Evolutionary conservation across 345 rosid genomes (phyloP).

Genomic region (Zanthoxylum bungeanum): DNA sequence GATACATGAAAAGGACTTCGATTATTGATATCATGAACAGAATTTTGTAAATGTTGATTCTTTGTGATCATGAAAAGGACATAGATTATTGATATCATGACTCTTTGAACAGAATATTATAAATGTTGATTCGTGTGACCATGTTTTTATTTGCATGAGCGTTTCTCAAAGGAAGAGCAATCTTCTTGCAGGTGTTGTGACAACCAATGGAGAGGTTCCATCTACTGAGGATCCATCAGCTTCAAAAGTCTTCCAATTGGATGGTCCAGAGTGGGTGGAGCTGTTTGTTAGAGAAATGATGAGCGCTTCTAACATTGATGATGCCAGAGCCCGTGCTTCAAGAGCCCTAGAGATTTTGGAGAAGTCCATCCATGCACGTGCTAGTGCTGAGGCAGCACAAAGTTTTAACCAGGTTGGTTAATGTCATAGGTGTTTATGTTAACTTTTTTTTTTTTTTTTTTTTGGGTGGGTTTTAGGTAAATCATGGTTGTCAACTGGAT

Average conservation of each 20-base stretch:
- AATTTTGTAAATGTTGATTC: too few species aligned
- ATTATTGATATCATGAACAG: too few species aligned
- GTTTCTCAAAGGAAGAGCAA: constrained; percentile 3
- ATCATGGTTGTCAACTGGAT: background rate
- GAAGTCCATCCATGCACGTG: constrained; percentile 64
- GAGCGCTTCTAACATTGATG: constrained; percentile 68
- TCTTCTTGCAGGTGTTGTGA: constrained; percentile 22
- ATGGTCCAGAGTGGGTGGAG: constrained; percentile 81
- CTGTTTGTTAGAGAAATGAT: constrained; percentile 73
- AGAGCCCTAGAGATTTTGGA: constrained; percentile 73
- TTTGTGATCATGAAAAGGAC: too few species aligned
- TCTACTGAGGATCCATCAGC: constrained; percentile 33
- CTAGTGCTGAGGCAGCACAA: constrained; percentile 52
- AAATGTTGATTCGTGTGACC: background rate
- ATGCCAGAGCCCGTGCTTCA: constrained; percentile 81
- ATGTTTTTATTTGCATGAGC: background rate
- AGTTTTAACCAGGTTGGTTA: constrained; percentile 50
- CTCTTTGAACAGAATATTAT: background rate
- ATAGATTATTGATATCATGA: background rate
- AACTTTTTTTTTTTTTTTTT: too few species aligned
- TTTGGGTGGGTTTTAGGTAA: background rate
- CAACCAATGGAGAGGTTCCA: constrained; percentile 28
- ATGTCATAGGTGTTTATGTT: too few species aligned
- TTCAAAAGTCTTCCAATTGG: constrained; percentile 33
- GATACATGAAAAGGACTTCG: background rate